Percentiles rank a stretch among this genome's conserved stretches.
Conservation (phyloP, 202 grass and related monocot species). For the Bolboschoenoplectus hybrid region DNA sequence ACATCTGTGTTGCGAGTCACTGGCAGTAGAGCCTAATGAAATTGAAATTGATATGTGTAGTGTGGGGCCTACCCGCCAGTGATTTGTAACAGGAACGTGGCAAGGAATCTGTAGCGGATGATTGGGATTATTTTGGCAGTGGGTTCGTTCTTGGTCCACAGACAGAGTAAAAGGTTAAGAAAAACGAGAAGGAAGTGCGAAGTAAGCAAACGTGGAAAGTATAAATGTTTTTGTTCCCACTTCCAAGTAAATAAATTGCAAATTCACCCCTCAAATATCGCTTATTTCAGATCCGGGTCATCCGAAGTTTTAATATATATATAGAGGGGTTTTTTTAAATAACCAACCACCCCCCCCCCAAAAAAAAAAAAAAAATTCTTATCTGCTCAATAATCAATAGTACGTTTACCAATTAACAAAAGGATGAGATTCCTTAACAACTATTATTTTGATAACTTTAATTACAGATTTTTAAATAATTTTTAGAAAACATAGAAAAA, state of each 20-base stretch:
- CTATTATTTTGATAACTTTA: too few species aligned
- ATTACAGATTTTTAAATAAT: too few species aligned
- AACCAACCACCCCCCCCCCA: too few species aligned
- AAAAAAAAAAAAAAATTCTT: too few species aligned
- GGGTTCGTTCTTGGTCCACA: slow-evolving; percentile 24
- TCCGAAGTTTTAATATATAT: too few species aligned
- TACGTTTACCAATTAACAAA: too few species aligned
- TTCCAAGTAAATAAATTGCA: slow-evolving; percentile 12
- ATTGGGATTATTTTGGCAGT: neutral
- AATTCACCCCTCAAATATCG: neutral
- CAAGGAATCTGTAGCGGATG: neutral
- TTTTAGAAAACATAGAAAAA: too few species aligned
- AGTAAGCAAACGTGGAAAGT: slow-evolving; percentile 20
- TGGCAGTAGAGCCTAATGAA: neutral
- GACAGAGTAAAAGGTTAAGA: neutral
- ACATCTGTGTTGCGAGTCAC: neutral
- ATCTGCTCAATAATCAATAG: too few species aligned
- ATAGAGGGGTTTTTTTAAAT: too few species aligned
- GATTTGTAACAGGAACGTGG: neutral
- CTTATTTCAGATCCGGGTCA: too few species aligned
- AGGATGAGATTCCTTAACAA: too few species aligned
- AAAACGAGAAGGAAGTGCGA: slow-evolving; percentile 15
- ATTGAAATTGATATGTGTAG: neutral
- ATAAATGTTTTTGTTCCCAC: neutral
- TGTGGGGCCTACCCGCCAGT: neutral